Conservation (phyloP, 805 yeast genomes). For the Barnettozyma populi region DNA sequence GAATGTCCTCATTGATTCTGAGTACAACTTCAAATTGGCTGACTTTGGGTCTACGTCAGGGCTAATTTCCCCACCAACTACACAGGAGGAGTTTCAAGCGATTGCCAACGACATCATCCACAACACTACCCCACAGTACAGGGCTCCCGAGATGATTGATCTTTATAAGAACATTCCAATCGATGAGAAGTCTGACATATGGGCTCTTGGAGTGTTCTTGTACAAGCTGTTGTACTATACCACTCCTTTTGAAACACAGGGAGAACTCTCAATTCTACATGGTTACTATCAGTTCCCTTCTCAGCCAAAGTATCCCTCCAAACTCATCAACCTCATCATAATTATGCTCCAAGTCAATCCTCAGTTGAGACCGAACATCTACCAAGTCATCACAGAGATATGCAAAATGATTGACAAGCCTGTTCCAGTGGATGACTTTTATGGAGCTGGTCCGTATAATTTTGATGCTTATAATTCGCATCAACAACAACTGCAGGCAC, state of each 20-base stretch:
- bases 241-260: conserved; percentile 71
- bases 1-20: conserved; percentile 75
- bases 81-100: conserved; percentile 65
- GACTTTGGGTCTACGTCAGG: conserved; percentile 90
- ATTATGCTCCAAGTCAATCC: conserved; percentile 84
- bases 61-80: conserved; percentile 67
- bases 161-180: conserved; percentile 61
- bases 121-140: conserved; percentile 92
- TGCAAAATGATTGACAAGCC: conserved; percentile 51
- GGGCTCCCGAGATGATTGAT: conserved; percentile 84
- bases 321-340: conserved; percentile 67
- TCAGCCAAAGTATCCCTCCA: conserved; percentile 62
- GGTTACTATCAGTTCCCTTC: conserved; percentile 76
- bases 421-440: conserved; percentile 41
- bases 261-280: conserved; percentile 65
- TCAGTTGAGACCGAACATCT: conserved; percentile 74
- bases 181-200: conserved; percentile 77
- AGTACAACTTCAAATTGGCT: conserved; percentile 71
- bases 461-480: conserved; percentile 50
- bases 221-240: conserved; percentile 77
- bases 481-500: conserved; percentile 34
- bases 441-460: conserved; percentile 46
- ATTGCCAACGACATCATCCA: conserved; percentile 79
- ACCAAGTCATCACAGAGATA: conserved; percentile 65
- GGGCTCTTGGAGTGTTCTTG: conserved; percentile 79